A percentile compares a stretch with the other conserved stretches of the same genome.
Conservation (phyloP, 106 monocot species). For the Platanthera guangdongensis region DNA sequence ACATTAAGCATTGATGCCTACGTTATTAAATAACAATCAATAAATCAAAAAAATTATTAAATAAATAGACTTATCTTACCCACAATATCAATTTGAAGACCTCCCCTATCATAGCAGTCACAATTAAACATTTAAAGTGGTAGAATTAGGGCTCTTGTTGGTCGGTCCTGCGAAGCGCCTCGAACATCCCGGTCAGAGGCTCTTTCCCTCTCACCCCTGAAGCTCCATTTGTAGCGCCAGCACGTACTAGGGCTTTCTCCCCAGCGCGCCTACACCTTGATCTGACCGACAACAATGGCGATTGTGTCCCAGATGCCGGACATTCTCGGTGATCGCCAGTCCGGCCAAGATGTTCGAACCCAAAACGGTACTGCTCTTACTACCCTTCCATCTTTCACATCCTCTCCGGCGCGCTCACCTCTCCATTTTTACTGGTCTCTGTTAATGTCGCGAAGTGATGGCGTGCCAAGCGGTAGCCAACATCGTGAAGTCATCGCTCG, state of each 20-base stretch:
- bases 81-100: too few species aligned
- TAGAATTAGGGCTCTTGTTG: neutral
- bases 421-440: conserved; percentile 1
- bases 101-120: too few species aligned
- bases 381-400: neutral
- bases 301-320: conserved; percentile 51
- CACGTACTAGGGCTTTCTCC: conserved; percentile 20
- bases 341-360: conserved; percentile 91
- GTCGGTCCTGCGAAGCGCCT: neutral
- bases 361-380: conserved; percentile 55
- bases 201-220: neutral
- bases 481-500: conserved; percentile 94
- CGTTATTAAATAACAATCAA: too few species aligned
- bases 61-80: too few species aligned
- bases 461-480: conserved; percentile 94
- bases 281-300: conserved; percentile 31
- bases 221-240: neutral
- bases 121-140: neutral
- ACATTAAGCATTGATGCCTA: too few species aligned
- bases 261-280: neutral
- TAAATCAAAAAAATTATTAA: too few species aligned
- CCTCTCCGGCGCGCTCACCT: neutral
- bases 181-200: neutral
- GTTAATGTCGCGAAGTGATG: conserved; percentile 41
- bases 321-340: conserved; percentile 95